Evolutionary conservation across 2,329 filamentous ascomycete species (phyloP), one percentile per base, ranked within the genome.

Genomic region (Cladosporium velox): DNA sequence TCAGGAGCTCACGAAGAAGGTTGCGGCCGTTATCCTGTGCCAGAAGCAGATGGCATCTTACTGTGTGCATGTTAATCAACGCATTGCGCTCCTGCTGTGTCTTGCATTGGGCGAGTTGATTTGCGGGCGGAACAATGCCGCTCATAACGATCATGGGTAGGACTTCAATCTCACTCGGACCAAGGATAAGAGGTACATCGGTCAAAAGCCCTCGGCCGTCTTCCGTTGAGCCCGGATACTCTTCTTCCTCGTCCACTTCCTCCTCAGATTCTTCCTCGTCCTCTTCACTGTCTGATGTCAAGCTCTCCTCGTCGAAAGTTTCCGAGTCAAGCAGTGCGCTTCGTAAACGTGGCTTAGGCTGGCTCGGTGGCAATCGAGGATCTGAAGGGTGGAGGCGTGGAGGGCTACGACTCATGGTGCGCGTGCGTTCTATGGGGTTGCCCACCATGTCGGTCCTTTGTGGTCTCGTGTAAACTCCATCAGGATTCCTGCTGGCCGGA

Each of bases 81-180:
- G 84, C 85, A 68, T 83, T 84, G 49, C 83, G 81, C 61, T 87
- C 82, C 11, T 82, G 91, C 21, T 75, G 73, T 41, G 78, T 77
- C 14, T 74, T 71, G 57, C 78, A 75, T 64, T 79, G 76, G 14
- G 89, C 90, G 14, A 85, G 85, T 11, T 82, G 78, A 54, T 89
- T 90, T 67, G 87, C 84, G n/a, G 88, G 88, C 72, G 96, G 91
- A 26, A 97, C 88, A 63, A 98, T 96, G 68, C 93, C 96, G 15
- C 92, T 93, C 82, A 97, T 97, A 73, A 98, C 90, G 67, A 97
- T 96, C 93, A 97, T 97, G 65, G 96, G 94, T 63, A 98, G 81
- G 6, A 95, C 93, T 78, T 98, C 94, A 64, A 97, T 97, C 78
- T 98, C 94, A 65, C 93, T 93, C 0, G 94, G 94, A 52, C 96